A percentile compares a stretch with the other conserved stretches of the same genome.
These are phyloP conservation scores for Gigaspora rosea DNA, from an alignment of 192 early-diverging fungal genomes.

Conservation along the genomic window DNA sequence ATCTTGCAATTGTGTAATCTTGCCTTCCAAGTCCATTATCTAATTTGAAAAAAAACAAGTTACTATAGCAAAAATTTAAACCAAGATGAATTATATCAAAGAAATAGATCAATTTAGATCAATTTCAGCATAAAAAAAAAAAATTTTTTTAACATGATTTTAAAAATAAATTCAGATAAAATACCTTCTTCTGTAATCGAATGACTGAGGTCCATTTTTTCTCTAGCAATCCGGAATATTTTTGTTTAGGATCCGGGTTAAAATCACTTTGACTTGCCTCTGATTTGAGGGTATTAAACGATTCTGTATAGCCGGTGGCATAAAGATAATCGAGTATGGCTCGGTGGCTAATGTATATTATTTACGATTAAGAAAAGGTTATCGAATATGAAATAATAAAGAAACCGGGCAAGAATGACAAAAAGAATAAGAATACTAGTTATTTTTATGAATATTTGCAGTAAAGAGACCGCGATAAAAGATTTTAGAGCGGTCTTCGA, in stretches of 20 bases:
- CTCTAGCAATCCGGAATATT: conserved; percentile 77
- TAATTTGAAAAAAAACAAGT: conserved; percentile 32
- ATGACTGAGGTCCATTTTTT: conserved; percentile 98
- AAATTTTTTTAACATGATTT: too few relatives aligned
- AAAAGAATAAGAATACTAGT: background rate
- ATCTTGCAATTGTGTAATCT: conserved; percentile 75
- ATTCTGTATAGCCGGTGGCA: conserved; percentile 67
- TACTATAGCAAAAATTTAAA: background rate
- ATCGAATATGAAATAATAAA: too few relatives aligned
- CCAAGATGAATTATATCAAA: too few relatives aligned
- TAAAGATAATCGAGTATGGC: conserved; percentile 90
- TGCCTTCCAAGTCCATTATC: conserved; percentile 92
- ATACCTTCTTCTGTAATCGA: conserved; percentile 87
- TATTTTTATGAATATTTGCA: too few relatives aligned
- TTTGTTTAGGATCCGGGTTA: conserved; percentile 72
- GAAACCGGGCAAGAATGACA: too few relatives aligned
- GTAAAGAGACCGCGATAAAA: too few relatives aligned
- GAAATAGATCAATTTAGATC: too few relatives aligned
- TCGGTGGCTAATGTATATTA: conserved; percentile 53
- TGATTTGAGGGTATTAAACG: conserved; percentile 65
- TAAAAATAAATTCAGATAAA: too few relatives aligned
- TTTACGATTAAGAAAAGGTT: background rate
- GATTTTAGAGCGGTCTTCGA: too few relatives aligned
- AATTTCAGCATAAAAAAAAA: too few relatives aligned
- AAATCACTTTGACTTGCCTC: conserved; percentile 78